Conservation (phyloP, 305 asterid genomes). For the Solanum chacoense region DNA sequence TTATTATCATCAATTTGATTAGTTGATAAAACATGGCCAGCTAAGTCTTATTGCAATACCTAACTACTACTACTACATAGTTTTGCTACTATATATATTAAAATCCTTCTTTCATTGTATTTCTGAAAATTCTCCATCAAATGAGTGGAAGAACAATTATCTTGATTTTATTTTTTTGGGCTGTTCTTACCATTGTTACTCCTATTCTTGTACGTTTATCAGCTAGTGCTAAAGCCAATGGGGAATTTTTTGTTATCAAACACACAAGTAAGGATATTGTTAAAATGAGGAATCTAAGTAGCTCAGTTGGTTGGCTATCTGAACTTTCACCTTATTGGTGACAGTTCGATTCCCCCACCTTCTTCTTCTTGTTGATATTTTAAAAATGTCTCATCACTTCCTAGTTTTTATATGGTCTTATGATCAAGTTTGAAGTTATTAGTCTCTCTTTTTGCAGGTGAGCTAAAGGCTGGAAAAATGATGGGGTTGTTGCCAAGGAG, state of each 20-base stretch:
- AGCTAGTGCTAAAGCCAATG: constrained; percentile 38
- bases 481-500: constrained; percentile 32
- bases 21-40: constrained; percentile 41
- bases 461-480: not conserved
- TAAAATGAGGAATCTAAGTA: not conserved
- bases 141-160: constrained; percentile 58
- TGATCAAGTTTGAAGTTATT: not conserved
- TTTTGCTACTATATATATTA: not conserved
- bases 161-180: constrained; percentile 63
- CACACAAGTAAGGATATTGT: not conserved
- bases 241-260: constrained; percentile 8
- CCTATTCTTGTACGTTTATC: constrained; percentile 63
- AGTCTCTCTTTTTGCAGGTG: constrained; percentile 23
- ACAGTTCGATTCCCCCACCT: not conserved
- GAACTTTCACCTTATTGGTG: not conserved
- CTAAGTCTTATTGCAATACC: constrained; percentile 22
- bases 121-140: constrained; percentile 8
- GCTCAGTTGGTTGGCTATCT: not conserved
- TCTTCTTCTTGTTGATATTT: not conserved
- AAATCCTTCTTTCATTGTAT: constrained; percentile 14
- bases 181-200: constrained; percentile 57
- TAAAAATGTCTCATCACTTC: not conserved
- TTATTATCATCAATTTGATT: not conserved
- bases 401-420: not conserved
- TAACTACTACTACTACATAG: constrained; percentile 1